phyloP scores from a whole-genome alignment of 495 filamentous ascomycete genomes.

The Peziza echinospora region DNA sequence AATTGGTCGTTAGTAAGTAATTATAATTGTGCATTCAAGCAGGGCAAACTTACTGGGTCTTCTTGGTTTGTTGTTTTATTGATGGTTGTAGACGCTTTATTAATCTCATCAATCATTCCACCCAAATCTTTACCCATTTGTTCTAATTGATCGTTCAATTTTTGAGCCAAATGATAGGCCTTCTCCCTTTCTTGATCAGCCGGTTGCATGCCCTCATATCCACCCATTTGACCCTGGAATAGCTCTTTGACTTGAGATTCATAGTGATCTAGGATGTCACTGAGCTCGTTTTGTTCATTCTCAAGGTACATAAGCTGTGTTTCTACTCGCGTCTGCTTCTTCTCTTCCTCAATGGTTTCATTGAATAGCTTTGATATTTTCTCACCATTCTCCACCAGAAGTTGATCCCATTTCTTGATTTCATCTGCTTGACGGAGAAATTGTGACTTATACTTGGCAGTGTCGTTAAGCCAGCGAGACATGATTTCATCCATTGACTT shows the following conservation, averaged over 20 bases:
- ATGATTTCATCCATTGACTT: constrained; percentile 99
- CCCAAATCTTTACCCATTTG: constrained; percentile 78
- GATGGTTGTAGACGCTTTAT: constrained; percentile 57
- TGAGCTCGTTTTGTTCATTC: constrained; percentile 74
- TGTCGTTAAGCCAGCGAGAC: constrained; percentile 86
- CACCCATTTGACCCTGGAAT: constrained; percentile 44
- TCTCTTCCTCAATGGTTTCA: constrained; percentile 73
- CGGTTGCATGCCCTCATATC: constrained; percentile 50
- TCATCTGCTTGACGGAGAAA: constrained; percentile 75
- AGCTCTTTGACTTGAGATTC: constrained; percentile 75
- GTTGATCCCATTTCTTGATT: constrained; percentile 73
- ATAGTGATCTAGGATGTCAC: constrained; percentile 64
- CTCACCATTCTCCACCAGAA: constrained; percentile 75
- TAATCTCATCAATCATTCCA: constrained; percentile 96
- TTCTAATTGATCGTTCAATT: constrained; percentile 62
- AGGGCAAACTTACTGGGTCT: constrained; percentile 53
- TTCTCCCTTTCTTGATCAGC: constrained; percentile 86
- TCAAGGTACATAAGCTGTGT: constrained; percentile 72
- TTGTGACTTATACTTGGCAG: constrained; percentile 86
- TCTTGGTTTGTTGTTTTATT: constrained; percentile 74
- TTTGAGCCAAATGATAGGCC: constrained; percentile 83
- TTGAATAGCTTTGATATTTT: constrained; percentile 79
- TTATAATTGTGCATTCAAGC: too few relatives aligned
- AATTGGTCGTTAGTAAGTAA: too few relatives aligned
- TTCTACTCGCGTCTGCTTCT: constrained; percentile 75